Percentiles rank a stretch among this genome's conserved stretches.
phyloP scores from a whole-genome alignment of 305 asterid genomes.

The Rubia peregrina region DNA sequence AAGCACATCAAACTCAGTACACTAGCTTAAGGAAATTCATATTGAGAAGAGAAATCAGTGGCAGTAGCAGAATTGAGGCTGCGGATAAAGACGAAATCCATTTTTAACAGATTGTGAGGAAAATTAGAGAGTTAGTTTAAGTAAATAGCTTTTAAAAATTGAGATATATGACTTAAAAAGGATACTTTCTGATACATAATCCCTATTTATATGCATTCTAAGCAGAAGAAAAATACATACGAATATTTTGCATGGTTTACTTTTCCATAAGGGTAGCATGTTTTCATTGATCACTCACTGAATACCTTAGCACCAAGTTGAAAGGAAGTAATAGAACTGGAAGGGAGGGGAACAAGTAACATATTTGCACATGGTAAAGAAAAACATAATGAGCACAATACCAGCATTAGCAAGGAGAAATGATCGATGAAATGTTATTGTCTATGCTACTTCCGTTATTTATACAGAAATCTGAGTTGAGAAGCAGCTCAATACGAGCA shows the following conservation, averaged over 20 bases:
- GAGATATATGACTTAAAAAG: neutral
- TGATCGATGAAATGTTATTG: neutral
- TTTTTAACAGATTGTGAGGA: neutral
- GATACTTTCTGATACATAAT: neutral
- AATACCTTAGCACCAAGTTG: neutral
- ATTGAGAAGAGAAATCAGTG: neutral
- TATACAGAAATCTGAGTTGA: neutral
- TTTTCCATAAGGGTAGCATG: neutral
- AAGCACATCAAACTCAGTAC: neutral
- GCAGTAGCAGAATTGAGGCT: neutral
- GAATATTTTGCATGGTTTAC: neutral
- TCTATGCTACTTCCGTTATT: neutral
- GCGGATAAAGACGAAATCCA: neutral
- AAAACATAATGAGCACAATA: neutral
- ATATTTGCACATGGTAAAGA: neutral
- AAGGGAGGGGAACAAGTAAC: neutral
- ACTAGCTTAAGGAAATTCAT: neutral
- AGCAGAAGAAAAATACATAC: neutral
- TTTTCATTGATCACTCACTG: neutral
- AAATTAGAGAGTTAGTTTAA: neutral
- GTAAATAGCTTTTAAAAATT: neutral
- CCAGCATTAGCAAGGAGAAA: neutral
- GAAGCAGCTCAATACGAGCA: neutral
- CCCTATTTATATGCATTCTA: neutral
- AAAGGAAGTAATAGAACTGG: slow-evolving; percentile 4